phyloP scores from a whole-genome alignment of 371 early-diverging fungal genomes.

The Cokeromyces recurvatus region DNA sequence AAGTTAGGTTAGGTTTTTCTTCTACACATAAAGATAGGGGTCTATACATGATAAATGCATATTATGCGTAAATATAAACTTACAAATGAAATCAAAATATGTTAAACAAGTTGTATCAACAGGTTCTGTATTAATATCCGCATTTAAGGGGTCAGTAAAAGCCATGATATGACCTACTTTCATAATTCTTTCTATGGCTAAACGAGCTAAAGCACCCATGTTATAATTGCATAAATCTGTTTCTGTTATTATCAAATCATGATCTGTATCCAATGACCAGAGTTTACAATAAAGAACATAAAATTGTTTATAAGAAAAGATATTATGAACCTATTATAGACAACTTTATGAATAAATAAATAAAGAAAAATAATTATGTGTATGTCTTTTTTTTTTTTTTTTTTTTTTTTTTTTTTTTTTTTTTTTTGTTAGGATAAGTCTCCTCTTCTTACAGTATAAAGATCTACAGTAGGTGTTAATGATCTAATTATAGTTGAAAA shows the following conservation, averaged over 20 bases:
- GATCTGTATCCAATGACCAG: constrained; percentile 83
- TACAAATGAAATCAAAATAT: constrained; percentile 55
- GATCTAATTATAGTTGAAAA: constrained; percentile 56
- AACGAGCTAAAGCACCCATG: constrained; percentile 51
- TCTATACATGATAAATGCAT: too few relatives aligned
- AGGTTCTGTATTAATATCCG: too few relatives aligned
- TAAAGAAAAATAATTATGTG: too few relatives aligned
- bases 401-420: too few relatives aligned
- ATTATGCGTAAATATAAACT: too few relatives aligned
- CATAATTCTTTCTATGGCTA: constrained; percentile 61
- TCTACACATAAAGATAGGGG: too few relatives aligned
- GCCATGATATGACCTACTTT: constrained; percentile 34
- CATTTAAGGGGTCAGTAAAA: constrained; percentile 40
- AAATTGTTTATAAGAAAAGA: constrained; percentile 94
- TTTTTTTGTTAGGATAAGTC: too few relatives aligned
- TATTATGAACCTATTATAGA: constrained; percentile 44
- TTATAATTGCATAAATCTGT: constrained; percentile 65
- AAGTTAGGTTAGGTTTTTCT: too few relatives aligned
- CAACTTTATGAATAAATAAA: too few relatives aligned
- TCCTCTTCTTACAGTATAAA: constrained; percentile 70
- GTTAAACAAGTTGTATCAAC: constrained; percentile 19
- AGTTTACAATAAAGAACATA: constrained; percentile 96
- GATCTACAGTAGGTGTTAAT: constrained; percentile 68
- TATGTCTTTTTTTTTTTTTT: too few relatives aligned
- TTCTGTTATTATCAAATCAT: constrained; percentile 64